These are phyloP conservation scores for Cinnamomum micranthum DNA, from an alignment of 164 flowering plant species.

Conservation along the genomic window DNA sequence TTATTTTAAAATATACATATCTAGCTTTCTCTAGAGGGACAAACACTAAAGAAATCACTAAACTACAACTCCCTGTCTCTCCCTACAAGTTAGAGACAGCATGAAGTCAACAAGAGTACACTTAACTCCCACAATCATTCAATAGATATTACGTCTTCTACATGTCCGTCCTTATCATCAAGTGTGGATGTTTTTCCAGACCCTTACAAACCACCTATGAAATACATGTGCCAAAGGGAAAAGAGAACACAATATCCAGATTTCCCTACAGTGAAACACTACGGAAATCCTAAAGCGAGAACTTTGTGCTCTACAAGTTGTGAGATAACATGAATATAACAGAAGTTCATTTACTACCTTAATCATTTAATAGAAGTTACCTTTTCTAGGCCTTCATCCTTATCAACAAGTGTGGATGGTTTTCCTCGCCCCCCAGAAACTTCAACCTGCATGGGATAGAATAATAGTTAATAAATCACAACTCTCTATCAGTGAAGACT, in stretches of 20 bases:
- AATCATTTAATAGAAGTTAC: conserved; percentile 24
- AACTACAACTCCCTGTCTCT: background rate
- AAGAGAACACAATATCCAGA: background rate
- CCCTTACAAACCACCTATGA: too few relatives aligned
- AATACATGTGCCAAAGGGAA: too few relatives aligned
- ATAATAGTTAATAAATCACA: conserved; percentile 5
- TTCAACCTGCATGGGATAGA: conserved; percentile 47
- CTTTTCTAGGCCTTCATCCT: conserved; percentile 76
- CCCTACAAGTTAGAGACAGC: background rate
- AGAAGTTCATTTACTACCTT: background rate
- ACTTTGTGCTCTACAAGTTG: background rate
- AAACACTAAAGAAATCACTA: background rate
- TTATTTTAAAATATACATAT: too few relatives aligned
- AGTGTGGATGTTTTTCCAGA: too few relatives aligned
- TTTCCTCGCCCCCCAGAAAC: conserved; percentile 67
- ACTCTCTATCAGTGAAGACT: background rate
- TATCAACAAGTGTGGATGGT: conserved; percentile 45
- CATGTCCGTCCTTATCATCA: too few relatives aligned
- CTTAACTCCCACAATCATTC: too few relatives aligned
- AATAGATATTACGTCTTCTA: too few relatives aligned
- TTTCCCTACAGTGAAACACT: background rate
- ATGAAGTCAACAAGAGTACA: background rate
- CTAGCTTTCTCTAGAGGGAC: background rate
- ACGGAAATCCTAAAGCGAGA: background rate
- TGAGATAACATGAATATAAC: background rate